A percentile compares a stretch with the other conserved stretches of the same genome.
phyloP scores from a whole-genome alignment of 352 stramenopile species.

The Phytophthora sp. region DNA sequence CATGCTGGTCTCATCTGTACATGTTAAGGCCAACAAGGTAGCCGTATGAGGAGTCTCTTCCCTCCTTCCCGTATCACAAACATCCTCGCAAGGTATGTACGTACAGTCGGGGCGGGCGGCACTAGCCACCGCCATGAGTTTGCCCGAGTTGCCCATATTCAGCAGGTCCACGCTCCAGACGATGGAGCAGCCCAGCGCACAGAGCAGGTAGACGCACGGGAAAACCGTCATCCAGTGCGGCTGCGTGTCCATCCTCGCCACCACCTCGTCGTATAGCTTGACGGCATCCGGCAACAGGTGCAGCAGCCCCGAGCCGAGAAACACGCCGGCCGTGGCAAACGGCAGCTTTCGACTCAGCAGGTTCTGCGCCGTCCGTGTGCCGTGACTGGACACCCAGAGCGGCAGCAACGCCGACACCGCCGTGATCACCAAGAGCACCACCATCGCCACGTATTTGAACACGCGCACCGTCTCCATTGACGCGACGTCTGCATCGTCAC shows the following conservation, averaged over 20 bases:
- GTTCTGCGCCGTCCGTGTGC: slow-evolving; percentile 43
- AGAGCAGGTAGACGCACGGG: slow-evolving; percentile 64
- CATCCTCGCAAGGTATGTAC: slow-evolving; percentile 7
- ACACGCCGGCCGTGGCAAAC: slow-evolving; percentile 67
- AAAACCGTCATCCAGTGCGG: slow-evolving; percentile 53
- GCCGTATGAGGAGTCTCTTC: neutral
- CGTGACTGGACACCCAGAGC: slow-evolving; percentile 58
- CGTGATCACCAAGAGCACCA: slow-evolving; percentile 63
- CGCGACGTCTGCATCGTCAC: slow-evolving; percentile 15
- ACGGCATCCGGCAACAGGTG: slow-evolving; percentile 65
- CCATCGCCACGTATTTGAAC: slow-evolving; percentile 65
- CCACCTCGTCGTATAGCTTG: slow-evolving; percentile 59
- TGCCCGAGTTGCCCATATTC: slow-evolving; percentile 69
- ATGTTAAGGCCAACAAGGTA: neutral
- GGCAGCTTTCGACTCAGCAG: slow-evolving; percentile 63
- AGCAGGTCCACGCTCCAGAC: slow-evolving; percentile 68
- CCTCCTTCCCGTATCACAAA: neutral
- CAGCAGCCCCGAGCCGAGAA: slow-evolving; percentile 66
- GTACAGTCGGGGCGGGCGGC: slow-evolving; percentile 60
- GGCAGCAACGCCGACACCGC: slow-evolving; percentile 56
- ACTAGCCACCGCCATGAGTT: slow-evolving; percentile 71
- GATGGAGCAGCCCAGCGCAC: slow-evolving; percentile 55
- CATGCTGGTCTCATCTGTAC: slow-evolving; percentile 66
- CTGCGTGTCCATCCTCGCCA: slow-evolving; percentile 36
- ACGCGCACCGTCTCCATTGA: slow-evolving; percentile 28